phyloP scores from a whole-genome alignment of 2,329 filamentous ascomycete species.

The Cladosporium velox region DNA sequence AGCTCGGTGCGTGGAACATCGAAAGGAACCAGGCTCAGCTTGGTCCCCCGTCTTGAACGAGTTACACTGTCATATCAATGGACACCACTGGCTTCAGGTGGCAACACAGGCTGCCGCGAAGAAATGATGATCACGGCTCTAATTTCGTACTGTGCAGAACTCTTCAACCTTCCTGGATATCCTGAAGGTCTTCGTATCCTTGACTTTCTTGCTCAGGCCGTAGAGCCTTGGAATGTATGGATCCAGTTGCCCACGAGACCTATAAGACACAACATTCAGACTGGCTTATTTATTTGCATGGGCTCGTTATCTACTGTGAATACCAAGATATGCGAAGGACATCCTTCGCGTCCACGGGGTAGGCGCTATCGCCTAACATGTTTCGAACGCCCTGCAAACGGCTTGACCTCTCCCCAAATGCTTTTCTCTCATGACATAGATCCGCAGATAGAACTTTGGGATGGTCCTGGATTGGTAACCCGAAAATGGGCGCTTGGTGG shows the following conservation, averaged over 20 bases:
- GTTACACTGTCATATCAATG: too few relatives aligned
- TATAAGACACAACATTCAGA: too few relatives aligned
- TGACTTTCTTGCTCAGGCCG: neutral
- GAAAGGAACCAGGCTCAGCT: too few relatives aligned
- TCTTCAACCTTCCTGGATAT: too few relatives aligned
- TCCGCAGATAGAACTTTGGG: neutral
- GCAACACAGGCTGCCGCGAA: too few relatives aligned
- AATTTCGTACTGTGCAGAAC: neutral
- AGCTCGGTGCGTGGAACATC: too few relatives aligned
- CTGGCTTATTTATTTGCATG: neutral
- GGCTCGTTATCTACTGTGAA: neutral
- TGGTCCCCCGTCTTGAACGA: too few relatives aligned
- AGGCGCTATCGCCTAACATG: neutral
- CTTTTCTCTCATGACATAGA: neutral
- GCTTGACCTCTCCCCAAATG: neutral
- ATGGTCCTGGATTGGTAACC: too few relatives aligned
- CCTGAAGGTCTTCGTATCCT: neutral
- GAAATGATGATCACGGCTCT: neutral
- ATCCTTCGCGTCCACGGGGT: neutral
- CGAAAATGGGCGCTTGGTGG: too few relatives aligned
- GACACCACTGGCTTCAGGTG: too few relatives aligned
- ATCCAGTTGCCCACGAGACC: too few relatives aligned
- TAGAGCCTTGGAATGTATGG: neutral
- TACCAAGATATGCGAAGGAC: neutral
- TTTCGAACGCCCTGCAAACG: neutral